These are phyloP conservation scores for Microcyclospora pomicola DNA, from an alignment of 2,329 filamentous ascomycete species.

Conservation along the genomic window DNA sequence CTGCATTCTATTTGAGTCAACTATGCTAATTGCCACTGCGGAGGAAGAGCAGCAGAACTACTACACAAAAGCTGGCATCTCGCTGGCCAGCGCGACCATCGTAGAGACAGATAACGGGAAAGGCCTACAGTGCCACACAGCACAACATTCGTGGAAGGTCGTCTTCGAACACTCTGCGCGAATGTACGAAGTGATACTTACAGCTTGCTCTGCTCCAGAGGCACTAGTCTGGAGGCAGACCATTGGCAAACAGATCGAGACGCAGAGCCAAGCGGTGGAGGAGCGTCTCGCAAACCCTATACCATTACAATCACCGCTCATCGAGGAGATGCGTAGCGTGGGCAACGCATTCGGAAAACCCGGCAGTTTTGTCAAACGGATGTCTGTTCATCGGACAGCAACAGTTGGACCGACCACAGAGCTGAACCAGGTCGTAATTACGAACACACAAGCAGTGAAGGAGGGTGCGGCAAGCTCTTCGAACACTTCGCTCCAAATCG, in stretches of 20 bases:
- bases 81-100: conserved; percentile 49
- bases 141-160: conserved; percentile 82
- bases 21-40: conserved; percentile 60
- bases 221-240: conserved; percentile 65
- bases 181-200: conserved; percentile 73
- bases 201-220: conserved; percentile 69
- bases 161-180: conserved; percentile 65
- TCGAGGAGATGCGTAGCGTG: conserved; percentile 57
- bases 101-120: conserved; percentile 63
- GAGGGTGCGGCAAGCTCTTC: conserved; percentile 34
- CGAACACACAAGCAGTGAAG: conserved; percentile 62
- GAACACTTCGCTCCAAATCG: conserved; percentile 42
- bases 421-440: conserved; percentile 66
- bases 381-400: conserved; percentile 68
- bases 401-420: conserved; percentile 57
- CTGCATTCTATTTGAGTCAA: conserved; percentile 68
- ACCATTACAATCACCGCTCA: conserved; percentile 48
- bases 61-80: conserved; percentile 59
- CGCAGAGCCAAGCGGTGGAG: conserved; percentile 37
- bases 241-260: conserved; percentile 41
- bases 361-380: conserved; percentile 48
- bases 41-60: conserved; percentile 54
- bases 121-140: conserved; percentile 74
- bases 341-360: conserved; percentile 63
- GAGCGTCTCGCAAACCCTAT: conserved; percentile 34